These are phyloP conservation scores for Colletotrichum sp. DNA, from an alignment of 2,329 filamentous ascomycete species.

Conservation along the genomic window DNA sequence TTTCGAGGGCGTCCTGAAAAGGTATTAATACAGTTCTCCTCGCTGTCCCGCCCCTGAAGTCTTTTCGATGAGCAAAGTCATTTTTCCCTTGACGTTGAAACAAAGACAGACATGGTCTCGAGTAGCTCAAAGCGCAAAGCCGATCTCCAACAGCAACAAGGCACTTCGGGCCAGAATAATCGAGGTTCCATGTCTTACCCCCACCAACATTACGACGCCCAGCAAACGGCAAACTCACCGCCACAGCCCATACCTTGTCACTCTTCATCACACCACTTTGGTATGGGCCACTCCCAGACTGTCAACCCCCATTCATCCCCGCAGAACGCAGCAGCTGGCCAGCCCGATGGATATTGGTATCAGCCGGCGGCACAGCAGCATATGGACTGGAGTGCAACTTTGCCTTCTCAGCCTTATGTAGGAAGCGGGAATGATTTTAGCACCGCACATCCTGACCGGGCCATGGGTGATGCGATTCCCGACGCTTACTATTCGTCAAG, in stretches of 20 bases:
- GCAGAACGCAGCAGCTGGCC: not conserved
- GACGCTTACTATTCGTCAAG: not conserved
- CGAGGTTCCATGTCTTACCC: not conserved
- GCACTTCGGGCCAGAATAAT: not conserved
- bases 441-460: not conserved
- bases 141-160: not conserved
- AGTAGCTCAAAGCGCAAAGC: not conserved
- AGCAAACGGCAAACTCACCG: not conserved
- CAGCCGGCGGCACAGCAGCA: not conserved
- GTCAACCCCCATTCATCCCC: not conserved
- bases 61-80: not conserved
- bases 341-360: not conserved
- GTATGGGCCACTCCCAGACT: not conserved
- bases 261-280: not conserved
- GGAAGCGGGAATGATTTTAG: not conserved
- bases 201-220: not conserved
- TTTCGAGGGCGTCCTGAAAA: not conserved
- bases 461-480: not conserved
- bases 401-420: not conserved
- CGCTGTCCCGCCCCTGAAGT: not conserved
- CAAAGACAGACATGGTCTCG: not conserved
- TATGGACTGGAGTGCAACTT: not conserved
- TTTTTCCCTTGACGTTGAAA: not conserved
- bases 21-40: not conserved
- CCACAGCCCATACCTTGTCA: not conserved